phyloP scores from a whole-genome alignment of 2,329 filamentous ascomycete species.

The Cladophialophora immunda region DNA sequence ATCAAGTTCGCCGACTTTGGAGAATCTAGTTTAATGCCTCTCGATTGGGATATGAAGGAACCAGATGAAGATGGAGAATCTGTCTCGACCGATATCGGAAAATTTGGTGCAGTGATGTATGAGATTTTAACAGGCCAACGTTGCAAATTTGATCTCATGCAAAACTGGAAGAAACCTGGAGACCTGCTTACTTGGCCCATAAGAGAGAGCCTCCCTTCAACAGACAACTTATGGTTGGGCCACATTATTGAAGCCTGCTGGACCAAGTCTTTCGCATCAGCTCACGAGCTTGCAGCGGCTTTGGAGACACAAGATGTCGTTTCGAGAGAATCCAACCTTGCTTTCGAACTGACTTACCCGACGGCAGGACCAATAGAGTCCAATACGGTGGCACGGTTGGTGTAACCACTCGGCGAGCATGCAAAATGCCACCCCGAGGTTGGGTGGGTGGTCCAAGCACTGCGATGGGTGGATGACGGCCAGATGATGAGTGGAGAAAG shows the following conservation, averaged over 20 bases:
- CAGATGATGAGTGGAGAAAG: background rate
- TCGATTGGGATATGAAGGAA: constrained; percentile 41
- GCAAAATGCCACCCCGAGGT: background rate
- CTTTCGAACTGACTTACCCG: no score
- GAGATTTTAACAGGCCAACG: constrained; percentile 41
- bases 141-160: constrained; percentile 43
- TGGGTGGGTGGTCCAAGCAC: background rate
- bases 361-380: no score
- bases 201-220: constrained; percentile 41
- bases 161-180: constrained; percentile 32
- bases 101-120: constrained; percentile 46
- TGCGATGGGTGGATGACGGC: background rate
- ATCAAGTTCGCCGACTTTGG: constrained; percentile 45
- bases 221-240: constrained; percentile 42
- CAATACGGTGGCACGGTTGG: background rate
- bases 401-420: background rate
- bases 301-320: no score
- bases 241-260: constrained; percentile 44
- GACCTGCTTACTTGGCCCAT: constrained; percentile 39
- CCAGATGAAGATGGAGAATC: constrained; percentile 43
- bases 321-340: no score
- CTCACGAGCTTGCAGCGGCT: constrained; percentile 36
- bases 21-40: constrained; percentile 40
- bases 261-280: constrained; percentile 33
- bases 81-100: constrained; percentile 44